These are phyloP conservation scores for Saturnispora serradocipensis DNA, from an alignment of 805 yeast species.

Conservation along the genomic window DNA sequence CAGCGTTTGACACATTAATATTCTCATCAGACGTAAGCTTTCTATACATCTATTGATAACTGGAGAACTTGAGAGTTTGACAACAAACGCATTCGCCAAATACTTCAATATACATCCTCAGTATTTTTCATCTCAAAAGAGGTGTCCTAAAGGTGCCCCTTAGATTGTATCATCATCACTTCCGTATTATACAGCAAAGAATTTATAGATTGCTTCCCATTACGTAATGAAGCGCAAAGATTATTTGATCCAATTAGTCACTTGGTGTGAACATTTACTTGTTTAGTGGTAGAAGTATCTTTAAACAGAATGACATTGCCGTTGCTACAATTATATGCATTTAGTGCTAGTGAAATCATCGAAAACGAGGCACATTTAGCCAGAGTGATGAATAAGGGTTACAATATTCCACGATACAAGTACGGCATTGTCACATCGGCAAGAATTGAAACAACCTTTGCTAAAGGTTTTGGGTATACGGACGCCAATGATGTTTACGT, in stretches of 20 bases:
- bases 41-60: too few relatives aligned
- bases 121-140: too few relatives aligned
- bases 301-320: not conserved
- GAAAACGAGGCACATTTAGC: conserved; percentile 18
- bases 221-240: not conserved
- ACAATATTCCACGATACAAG: conserved; percentile 37
- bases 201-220: not conserved
- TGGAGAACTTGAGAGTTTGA: too few relatives aligned
- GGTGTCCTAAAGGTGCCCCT: too few relatives aligned
- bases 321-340: conserved; percentile 6
- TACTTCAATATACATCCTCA: too few relatives aligned
- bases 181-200: not conserved
- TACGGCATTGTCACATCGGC: conserved; percentile 34
- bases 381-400: conserved; percentile 39
- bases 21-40: too few relatives aligned
- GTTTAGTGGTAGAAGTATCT: too few relatives aligned
- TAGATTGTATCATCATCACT: too few relatives aligned
- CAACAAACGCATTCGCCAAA: too few relatives aligned
- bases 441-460: conserved; percentile 30
- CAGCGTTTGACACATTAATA: too few relatives aligned
- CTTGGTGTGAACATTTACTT: not conserved
- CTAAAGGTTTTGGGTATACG: conserved; percentile 18
- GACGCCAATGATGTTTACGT: not conserved
- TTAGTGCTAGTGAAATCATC: conserved; percentile 2
- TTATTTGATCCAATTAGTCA: not conserved